Conservation (phyloP, 371 early-diverging fungal genomes). For the Chytridium lagenaria region DNA sequence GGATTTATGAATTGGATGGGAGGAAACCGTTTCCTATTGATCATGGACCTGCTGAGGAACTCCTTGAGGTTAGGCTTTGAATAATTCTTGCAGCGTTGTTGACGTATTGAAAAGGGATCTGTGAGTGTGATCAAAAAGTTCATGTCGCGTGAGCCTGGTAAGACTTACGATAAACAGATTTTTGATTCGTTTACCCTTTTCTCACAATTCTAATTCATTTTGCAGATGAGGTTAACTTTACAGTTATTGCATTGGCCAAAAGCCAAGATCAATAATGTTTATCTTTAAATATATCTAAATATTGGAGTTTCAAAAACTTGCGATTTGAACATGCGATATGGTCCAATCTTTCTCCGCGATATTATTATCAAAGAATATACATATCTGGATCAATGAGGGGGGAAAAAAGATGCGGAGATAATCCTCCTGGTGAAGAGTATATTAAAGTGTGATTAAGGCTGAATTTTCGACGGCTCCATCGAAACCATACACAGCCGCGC, state of each 20-base stretch:
- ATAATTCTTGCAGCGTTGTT: conserved; percentile 13
- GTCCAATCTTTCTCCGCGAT: too few relatives aligned
- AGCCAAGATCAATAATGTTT: too few relatives aligned
- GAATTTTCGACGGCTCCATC: conserved; percentile 18
- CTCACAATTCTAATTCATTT: background rate
- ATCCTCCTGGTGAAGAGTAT: too few relatives aligned
- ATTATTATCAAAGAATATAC: too few relatives aligned
- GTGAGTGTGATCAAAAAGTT: conserved; percentile 70
- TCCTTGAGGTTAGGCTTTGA: conserved; percentile 8
- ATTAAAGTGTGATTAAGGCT: background rate
- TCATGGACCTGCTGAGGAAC: conserved; percentile 67
- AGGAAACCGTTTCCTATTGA: conserved; percentile 80
- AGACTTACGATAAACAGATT: background rate
- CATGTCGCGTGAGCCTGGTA: conserved; percentile 74
- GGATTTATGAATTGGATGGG: conserved; percentile 89
- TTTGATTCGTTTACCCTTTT: too few relatives aligned
- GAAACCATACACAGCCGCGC: conserved; percentile 65
- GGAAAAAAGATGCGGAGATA: too few relatives aligned
- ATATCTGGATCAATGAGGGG: too few relatives aligned
- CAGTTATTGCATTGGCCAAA: conserved; percentile 70
- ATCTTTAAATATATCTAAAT: too few relatives aligned
- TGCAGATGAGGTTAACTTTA: conserved; percentile 60
- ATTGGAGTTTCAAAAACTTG: too few relatives aligned
- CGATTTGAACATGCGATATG: too few relatives aligned
- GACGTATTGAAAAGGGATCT: conserved; percentile 55